A percentile compares a stretch with the other conserved stretches of the same genome.
phyloP scores from a whole-genome alignment of 2,329 filamentous ascomycete species.

The Claviceps africana region DNA sequence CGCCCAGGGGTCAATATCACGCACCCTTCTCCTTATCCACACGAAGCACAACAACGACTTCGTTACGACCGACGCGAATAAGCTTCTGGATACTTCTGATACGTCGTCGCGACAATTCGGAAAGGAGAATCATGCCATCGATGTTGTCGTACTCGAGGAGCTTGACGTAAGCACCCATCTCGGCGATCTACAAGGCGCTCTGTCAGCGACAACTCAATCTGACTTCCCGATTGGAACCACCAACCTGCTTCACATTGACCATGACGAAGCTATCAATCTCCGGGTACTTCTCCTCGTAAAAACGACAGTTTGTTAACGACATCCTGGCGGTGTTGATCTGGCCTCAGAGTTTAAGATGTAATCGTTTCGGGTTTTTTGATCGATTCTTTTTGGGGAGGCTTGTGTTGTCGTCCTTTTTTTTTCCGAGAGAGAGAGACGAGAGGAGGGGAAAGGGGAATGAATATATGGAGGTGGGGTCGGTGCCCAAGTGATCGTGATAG shows the following conservation, averaged over 20 bases:
- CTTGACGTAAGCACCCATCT: conserved; percentile 99
- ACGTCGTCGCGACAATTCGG: conserved; percentile 92
- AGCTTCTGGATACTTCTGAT: conserved; percentile 98
- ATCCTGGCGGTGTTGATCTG: conserved; percentile 54
- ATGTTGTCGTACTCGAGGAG: conserved; percentile 99
- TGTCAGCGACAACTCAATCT: conserved; percentile 1
- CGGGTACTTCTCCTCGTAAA: conserved; percentile 87
- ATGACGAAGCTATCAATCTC: conserved; percentile 99
- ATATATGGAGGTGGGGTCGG: conserved; percentile 17
- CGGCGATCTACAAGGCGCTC: conserved; percentile 58
- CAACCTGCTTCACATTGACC: conserved; percentile 97
- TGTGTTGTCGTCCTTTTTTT: not conserved
- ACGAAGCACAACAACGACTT: conserved; percentile 94
- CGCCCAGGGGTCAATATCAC: conserved; percentile 9
- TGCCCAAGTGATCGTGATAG: conserved; percentile 8
- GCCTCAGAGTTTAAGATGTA: conserved; percentile 13
- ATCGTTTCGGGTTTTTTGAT: conserved; percentile 9
- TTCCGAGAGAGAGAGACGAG: conserved; percentile 4
- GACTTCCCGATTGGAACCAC: conserved; percentile 31
- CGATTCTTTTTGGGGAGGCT: not conserved
- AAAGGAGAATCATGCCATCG: conserved; percentile 98
- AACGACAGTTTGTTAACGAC: conserved; percentile 93
- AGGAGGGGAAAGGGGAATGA: not conserved
- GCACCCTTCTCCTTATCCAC: conserved; percentile 97
- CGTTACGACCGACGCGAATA: conserved; percentile 93